Conservation (phyloP, 2,329 filamentous ascomycete species). For the Beauveria sp. region DNA sequence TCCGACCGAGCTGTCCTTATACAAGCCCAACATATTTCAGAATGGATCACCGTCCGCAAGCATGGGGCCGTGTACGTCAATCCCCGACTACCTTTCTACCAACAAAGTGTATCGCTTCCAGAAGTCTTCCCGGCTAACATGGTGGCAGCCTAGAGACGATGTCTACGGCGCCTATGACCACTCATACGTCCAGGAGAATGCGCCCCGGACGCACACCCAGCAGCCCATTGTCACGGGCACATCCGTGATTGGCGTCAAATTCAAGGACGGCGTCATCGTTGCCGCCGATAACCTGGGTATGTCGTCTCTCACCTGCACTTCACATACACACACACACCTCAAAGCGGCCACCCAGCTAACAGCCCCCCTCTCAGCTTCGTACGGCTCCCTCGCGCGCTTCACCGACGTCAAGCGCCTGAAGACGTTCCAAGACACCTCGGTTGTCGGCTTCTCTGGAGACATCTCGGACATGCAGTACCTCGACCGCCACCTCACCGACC, state of each 20-base stretch:
- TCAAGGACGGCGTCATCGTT: constrained; percentile 91
- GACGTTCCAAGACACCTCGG: constrained; percentile 72
- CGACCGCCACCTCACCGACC: constrained; percentile 78
- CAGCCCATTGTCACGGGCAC: constrained; percentile 92
- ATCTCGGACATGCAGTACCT: constrained; percentile 99
- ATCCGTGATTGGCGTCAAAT: constrained; percentile 91
- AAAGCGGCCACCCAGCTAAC: neutral
- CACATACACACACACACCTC: neutral
- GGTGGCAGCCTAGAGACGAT: constrained; percentile 80
- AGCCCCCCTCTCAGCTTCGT: constrained; percentile 61
- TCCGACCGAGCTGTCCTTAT: neutral
- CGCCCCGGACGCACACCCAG: constrained; percentile 81
- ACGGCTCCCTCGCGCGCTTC: constrained; percentile 94
- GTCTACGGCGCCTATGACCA: constrained; percentile 90
- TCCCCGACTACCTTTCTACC: neutral
- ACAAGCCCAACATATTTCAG: constrained; percentile 13
- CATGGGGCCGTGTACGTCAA: constrained; percentile 61
- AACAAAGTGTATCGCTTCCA: too few relatives aligned
- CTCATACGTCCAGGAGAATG: constrained; percentile 67
- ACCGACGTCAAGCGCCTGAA: constrained; percentile 93
- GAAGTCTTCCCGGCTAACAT: constrained; percentile 11
- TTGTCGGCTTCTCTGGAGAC: constrained; percentile 93
- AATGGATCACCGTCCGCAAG: constrained; percentile 68
- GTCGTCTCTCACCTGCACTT: constrained; percentile 15
- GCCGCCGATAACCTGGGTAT: constrained; percentile 92